A percentile compares a stretch with the other conserved stretches of the same genome.
Evolutionary conservation across 2,329 filamentous ascomycete species (phyloP).

Genomic region (Macrophomina tecta): DNA sequence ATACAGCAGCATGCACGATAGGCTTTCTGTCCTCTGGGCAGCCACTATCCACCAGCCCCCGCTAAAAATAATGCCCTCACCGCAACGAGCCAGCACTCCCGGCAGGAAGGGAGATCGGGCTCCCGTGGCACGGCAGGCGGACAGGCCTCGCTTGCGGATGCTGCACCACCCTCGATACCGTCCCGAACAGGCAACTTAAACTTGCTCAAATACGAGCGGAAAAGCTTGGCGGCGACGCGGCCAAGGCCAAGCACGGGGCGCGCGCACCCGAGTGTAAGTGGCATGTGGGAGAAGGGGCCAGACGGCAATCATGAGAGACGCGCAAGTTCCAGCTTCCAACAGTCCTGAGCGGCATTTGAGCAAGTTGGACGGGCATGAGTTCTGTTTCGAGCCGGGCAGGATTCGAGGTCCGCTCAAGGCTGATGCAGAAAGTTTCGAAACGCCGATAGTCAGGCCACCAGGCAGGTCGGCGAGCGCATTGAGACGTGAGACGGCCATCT

Average conservation of each 20-base stretch:
- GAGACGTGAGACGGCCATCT: no score
- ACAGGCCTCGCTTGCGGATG: background rate
- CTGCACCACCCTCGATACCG: conserved; percentile 11
- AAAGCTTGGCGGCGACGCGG: conserved; percentile 7
- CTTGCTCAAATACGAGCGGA: conserved; percentile 20
- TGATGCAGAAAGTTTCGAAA: background rate
- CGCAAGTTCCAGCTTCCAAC: background rate
- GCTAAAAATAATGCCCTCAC: conserved; percentile 16
- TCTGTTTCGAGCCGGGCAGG: background rate
- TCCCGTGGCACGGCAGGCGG: conserved; percentile 7
- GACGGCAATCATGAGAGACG: background rate
- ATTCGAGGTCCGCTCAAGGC: background rate
- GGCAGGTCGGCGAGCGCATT: background rate
- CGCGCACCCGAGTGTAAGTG: background rate
- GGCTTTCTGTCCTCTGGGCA: background rate
- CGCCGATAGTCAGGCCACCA: background rate
- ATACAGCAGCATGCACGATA: background rate
- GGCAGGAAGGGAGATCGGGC: background rate
- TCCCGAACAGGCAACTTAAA: background rate
- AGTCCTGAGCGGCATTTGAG: background rate
- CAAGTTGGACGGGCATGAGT: background rate
- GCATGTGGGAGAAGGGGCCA: background rate
- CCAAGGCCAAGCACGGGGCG: background rate
- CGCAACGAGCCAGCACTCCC: background rate
- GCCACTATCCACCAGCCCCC: background rate